phyloP scores from a whole-genome alignment of 495 filamentous ascomycete genomes.

The Letharia columbiana region DNA sequence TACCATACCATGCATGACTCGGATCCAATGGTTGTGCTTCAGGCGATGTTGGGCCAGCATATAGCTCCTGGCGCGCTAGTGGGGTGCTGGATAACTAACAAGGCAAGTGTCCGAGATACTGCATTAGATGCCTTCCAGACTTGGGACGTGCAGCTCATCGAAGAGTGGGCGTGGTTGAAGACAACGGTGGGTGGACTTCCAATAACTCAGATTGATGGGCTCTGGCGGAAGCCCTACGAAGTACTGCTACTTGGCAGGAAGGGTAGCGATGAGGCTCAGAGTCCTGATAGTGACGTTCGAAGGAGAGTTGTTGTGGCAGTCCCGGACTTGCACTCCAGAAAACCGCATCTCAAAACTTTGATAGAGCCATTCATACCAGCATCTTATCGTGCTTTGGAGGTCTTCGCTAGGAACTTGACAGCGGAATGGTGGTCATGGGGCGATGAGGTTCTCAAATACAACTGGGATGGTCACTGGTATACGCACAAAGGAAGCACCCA shows the following conservation, averaged over 20 bases:
- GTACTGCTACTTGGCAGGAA: conserved; percentile 61
- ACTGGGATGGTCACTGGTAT: conserved; percentile 55
- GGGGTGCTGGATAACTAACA: conserved; percentile 88
- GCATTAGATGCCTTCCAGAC: conserved; percentile 52
- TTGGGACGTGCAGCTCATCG: conserved; percentile 56
- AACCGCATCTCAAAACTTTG: conserved; percentile 60
- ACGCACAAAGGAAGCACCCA: conserved; percentile 9
- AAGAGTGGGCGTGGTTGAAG: conserved; percentile 94
- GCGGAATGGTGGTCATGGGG: conserved; percentile 88
- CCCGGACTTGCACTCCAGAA: conserved; percentile 85
- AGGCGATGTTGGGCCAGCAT: conserved; percentile 46
- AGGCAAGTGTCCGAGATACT: conserved; percentile 46
- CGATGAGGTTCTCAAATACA: conserved; percentile 71
- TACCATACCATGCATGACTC: conserved; percentile 49
- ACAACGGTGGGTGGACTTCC: conserved; percentile 62
- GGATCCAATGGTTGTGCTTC: conserved; percentile 37
- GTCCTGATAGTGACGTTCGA: conserved; percentile 23
- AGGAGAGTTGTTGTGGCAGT: conserved; percentile 65
- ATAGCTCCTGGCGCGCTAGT: conserved; percentile 49
- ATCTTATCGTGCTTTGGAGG: conserved; percentile 61
- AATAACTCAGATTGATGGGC: conserved; percentile 54
- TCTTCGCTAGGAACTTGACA: conserved; percentile 82
- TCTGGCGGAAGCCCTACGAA: conserved; percentile 83
- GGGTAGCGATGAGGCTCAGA: conserved; percentile 17
- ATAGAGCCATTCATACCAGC: conserved; percentile 44